Conservation (phyloP, 2,329 filamentous ascomycete genomes). For the Pseudogymnoascus sp. region DNA sequence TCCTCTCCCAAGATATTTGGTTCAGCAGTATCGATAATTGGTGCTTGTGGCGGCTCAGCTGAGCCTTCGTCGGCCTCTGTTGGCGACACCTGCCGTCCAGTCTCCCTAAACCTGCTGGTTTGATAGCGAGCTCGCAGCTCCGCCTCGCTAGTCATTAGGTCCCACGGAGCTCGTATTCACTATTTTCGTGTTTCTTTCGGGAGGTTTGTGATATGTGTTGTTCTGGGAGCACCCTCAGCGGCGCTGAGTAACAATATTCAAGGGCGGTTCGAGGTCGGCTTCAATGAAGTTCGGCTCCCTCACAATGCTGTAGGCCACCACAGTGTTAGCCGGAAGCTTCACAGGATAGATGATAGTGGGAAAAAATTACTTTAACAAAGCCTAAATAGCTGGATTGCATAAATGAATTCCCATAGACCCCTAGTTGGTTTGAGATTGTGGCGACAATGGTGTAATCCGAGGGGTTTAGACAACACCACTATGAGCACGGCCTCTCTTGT, state of each 20-base stretch:
- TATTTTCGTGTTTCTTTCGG: neutral
- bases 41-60: neutral
- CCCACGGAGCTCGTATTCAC: neutral
- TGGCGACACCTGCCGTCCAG: neutral
- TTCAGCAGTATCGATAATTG: neutral
- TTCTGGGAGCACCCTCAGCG: neutral
- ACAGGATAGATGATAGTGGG: neutral
- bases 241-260: neutral
- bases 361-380: neutral
- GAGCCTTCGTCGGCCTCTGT: neutral
- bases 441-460: neutral
- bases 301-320: neutral
- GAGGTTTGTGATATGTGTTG: neutral
- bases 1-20: neutral
- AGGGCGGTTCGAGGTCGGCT: neutral
- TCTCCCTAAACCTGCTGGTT: constrained; percentile 6
- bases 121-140: constrained; percentile 7
- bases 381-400: neutral
- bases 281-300: neutral
- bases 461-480: neutral
- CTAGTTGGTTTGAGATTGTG: neutral
- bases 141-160: constrained; percentile 3
- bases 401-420: neutral
- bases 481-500: neutral
- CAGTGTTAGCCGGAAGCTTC: neutral